Evolutionary conservation across 2,329 filamentous ascomycete species (phyloP).

Genomic region (Claviceps citrina): DNA sequence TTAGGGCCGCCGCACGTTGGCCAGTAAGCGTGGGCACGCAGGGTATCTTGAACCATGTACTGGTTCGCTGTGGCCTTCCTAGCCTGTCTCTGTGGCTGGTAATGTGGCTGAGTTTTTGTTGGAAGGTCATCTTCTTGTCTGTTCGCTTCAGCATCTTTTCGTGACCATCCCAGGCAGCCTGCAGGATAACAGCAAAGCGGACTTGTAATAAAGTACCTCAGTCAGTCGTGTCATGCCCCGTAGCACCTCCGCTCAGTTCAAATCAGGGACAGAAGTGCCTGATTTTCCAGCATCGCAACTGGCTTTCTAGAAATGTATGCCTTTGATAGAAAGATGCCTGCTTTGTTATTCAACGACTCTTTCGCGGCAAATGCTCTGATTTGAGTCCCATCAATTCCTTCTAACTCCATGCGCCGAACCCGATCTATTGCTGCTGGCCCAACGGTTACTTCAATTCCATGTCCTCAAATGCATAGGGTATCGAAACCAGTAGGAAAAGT

Average conservation of each 20-base stretch:
- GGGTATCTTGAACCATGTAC: constrained; percentile 3
- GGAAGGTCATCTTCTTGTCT: no score
- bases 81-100: constrained; percentile 1
- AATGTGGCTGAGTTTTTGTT: constrained; percentile 1
- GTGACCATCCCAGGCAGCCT: no score
- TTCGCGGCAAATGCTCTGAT: neutral
- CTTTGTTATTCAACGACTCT: neutral
- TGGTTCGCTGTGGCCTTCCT: no score
- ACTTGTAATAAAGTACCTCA: no score
- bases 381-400: neutral
- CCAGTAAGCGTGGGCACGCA: neutral
- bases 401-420: neutral
- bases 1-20: constrained; percentile 26
- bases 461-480: neutral
- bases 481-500: constrained; percentile 1
- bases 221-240: no score
- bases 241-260: neutral
- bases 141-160: no score
- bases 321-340: neutral
- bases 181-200: no score
- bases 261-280: neutral
- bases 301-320: neutral
- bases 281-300: neutral
- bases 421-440: neutral
- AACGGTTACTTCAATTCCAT: neutral